Conservation (phyloP, 805 yeast genomes). For the Hanseniaspora meyeri region DNA sequence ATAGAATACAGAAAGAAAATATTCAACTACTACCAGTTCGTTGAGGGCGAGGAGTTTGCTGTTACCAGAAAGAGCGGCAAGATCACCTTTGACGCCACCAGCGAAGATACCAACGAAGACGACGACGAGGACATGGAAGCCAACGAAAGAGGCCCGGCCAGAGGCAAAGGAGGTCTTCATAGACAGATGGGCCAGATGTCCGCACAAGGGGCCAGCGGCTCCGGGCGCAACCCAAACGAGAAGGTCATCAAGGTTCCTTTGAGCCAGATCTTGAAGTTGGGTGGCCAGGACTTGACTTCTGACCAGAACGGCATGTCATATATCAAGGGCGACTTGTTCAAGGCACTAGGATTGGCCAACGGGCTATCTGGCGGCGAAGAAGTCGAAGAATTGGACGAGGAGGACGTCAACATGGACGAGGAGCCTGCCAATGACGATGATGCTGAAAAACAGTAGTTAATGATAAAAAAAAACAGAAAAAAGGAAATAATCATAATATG, state of each 20-base stretch:
- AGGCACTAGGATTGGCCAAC: constrained; percentile 37
- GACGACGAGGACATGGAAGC: constrained; percentile 30
- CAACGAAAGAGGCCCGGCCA: constrained; percentile 23
- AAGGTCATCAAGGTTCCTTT: constrained; percentile 12
- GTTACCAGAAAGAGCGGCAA: constrained; percentile 23
- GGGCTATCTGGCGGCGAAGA: constrained; percentile 29
- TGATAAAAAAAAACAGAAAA: constrained; percentile 7
- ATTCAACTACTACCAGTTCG: constrained; percentile 41
- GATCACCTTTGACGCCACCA: constrained; percentile 21
- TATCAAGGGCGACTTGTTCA: constrained; percentile 49
- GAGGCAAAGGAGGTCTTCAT: constrained; percentile 15
- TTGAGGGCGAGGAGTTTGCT: constrained; percentile 32
- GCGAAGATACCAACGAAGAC: constrained; percentile 14
- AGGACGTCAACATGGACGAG: constrained; percentile 17
- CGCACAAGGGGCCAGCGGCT: not conserved
- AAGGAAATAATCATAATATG: constrained; percentile 2
- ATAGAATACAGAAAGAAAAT: constrained; percentile 40
- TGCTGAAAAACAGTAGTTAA: constrained; percentile 9
- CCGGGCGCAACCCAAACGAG: constrained; percentile 1
- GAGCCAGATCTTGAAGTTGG: constrained; percentile 11
- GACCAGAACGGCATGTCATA: constrained; percentile 52
- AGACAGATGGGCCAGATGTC: constrained; percentile 3
- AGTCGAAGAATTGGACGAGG: constrained; percentile 22
- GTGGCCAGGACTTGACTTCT: constrained; percentile 19
- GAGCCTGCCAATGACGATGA: constrained; percentile 8